Percentiles rank a stretch among this genome's conserved stretches.
Conservation (phyloP, 495 filamentous ascomycete species). For the Hypomontagnella monticulosa region DNA sequence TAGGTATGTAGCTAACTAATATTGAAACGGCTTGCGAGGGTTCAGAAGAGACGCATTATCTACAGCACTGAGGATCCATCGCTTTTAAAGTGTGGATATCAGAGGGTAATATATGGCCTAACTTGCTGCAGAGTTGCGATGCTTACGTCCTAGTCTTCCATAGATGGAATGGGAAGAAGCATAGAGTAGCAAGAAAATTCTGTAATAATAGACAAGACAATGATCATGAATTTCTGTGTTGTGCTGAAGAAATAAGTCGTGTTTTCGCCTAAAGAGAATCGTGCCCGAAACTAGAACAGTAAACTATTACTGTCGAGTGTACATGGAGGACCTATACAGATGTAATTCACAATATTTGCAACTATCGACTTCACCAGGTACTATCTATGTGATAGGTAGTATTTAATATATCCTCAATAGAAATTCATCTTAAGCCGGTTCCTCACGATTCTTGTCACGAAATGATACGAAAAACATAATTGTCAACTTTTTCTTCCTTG, state of each 20-base stretch:
- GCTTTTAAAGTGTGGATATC: background rate
- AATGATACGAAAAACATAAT: constrained; percentile 10
- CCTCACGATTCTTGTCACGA: no score
- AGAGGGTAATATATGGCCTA: constrained; percentile 10
- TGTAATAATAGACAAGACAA: constrained; percentile 22
- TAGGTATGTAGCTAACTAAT: no score
- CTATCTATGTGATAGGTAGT: background rate
- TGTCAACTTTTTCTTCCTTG: constrained; percentile 31
- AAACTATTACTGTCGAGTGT: no score
- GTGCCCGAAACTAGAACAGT: no score
- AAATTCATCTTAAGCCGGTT: no score
- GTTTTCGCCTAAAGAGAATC: background rate
- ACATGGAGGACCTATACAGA: no score
- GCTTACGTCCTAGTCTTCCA: constrained; percentile 1
- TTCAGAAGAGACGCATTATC: no score
- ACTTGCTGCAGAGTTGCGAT: constrained; percentile 1
- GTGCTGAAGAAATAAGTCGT: constrained; percentile 9
- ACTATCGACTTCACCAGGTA: no score
- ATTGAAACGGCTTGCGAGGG: no score
- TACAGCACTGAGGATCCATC: no score
- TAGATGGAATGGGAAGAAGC: constrained; percentile 6
- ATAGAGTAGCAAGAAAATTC: constrained; percentile 13
- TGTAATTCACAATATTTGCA: no score
- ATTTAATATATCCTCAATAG: background rate
- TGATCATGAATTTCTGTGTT: constrained; percentile 10